These are phyloP conservation scores for Croton setiger DNA, from an alignment of 441 rosid species.

Conservation along the genomic window DNA sequence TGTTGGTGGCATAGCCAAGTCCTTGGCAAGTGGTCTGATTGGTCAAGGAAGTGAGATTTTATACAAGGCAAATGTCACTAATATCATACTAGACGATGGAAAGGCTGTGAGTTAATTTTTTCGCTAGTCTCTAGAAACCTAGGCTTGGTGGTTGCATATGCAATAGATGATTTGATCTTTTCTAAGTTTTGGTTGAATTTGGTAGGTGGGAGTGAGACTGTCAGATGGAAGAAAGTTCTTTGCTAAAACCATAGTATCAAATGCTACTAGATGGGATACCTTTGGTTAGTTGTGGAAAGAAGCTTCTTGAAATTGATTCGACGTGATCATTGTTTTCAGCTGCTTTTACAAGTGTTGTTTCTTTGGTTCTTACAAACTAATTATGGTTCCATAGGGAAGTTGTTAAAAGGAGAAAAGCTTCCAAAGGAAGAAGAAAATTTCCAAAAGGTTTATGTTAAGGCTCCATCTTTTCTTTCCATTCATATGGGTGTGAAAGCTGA, in stretches of 20 bases:
- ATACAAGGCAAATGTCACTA: constrained; percentile 81
- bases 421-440: constrained; percentile 91
- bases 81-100: constrained; percentile 66
- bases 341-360: constrained; percentile 8
- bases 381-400: constrained; percentile 54
- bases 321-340: background rate
- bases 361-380: constrained; percentile 11
- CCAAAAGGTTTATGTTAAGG: constrained; percentile 83
- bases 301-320: constrained; percentile 11
- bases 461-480: constrained; percentile 97
- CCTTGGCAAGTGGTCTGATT: constrained; percentile 77
- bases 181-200: constrained; percentile 16
- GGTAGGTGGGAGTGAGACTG: constrained; percentile 83
- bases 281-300: constrained; percentile 59
- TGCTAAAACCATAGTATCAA: constrained; percentile 82
- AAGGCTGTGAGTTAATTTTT: constrained; percentile 69
- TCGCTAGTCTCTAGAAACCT: constrained; percentile 11
- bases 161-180: constrained; percentile 7
- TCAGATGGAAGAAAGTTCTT: constrained; percentile 82
- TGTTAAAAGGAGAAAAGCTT: constrained; percentile 74
- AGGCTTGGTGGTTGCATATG: constrained; percentile 7
- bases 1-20: constrained; percentile 85
- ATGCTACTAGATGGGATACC: constrained; percentile 99
- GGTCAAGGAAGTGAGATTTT: constrained; percentile 78
- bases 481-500: constrained; percentile 94